Conservation (phyloP, 768 basidiomycete genomes). For the Mycena vulgaris region DNA sequence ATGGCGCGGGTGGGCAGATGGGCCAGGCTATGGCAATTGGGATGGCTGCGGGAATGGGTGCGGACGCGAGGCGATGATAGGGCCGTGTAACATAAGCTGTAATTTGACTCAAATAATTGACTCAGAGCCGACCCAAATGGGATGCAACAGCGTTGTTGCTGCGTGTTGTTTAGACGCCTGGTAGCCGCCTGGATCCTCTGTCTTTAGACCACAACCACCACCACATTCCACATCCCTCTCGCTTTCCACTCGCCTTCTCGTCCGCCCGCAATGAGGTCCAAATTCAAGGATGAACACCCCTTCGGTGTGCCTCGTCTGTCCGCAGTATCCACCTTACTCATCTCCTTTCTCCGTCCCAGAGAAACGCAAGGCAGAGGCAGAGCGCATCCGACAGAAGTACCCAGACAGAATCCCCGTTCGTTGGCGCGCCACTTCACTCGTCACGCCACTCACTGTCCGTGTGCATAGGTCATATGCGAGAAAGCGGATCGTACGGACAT, state of each 20-base stretch:
- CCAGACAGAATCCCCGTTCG: constrained; percentile 97
- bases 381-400: constrained; percentile 99
- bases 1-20: constrained; percentile 71
- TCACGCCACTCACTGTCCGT: constrained; percentile 36
- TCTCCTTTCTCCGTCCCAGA: constrained; percentile 67
- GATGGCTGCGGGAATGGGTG: constrained; percentile 80
- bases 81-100: not conserved
- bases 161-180: constrained; percentile 12
- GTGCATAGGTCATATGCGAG: constrained; percentile 96
- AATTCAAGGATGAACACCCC: constrained; percentile 99
- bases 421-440: constrained; percentile 39
- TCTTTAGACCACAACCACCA: constrained; percentile 43
- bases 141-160: constrained; percentile 14
- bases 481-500: constrained; percentile 99
- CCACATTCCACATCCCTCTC: constrained; percentile 40
- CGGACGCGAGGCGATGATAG: constrained; percentile 40
- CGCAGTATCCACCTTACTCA: constrained; percentile 50
- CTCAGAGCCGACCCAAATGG: not conserved
- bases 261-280: constrained; percentile 92
- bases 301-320: constrained; percentile 78
- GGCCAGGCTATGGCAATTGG: constrained; percentile 75
- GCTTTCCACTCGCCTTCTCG: constrained; percentile 35
- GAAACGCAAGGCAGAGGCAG: constrained; percentile 99
- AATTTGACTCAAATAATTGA: not conserved
- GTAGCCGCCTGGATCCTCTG: too few species aligned